Evolutionary conservation across 202 grass and related monocot genomes (phyloP).

Genomic region (Setaria italica): DNA sequence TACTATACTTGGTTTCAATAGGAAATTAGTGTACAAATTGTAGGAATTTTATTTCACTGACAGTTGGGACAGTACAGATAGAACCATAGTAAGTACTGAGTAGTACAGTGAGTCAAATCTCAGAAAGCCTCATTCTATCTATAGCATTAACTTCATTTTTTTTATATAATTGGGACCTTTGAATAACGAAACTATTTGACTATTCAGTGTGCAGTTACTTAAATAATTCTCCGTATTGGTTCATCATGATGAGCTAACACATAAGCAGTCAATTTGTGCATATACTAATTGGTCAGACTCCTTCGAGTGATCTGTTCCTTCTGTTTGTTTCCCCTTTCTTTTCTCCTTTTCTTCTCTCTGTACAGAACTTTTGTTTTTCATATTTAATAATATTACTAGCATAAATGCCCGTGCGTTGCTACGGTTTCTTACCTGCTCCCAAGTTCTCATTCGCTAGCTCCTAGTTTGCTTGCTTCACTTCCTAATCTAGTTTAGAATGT

Average conservation of each 20-base stretch:
- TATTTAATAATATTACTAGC: not conserved
- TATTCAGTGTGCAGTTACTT: not conserved
- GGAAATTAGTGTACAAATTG: not conserved
- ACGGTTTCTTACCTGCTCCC: too few relatives aligned
- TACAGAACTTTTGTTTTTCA: not conserved
- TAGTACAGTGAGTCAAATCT: not conserved
- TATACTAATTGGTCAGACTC: not conserved
- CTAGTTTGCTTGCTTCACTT: too few relatives aligned
- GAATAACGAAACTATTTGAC: conserved; percentile 12
- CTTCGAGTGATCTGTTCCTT: not conserved
- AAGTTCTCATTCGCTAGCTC: too few relatives aligned
- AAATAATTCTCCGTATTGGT: not conserved
- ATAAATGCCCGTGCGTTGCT: too few relatives aligned
- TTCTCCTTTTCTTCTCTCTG: not conserved
- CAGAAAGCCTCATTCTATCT: not conserved
- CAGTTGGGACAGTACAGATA: not conserved
- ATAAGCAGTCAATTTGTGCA: not conserved
- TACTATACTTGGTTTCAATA: conserved; percentile 15
- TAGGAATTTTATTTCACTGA: not conserved
- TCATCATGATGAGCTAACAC: conserved; percentile 13
- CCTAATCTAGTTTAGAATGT: too few relatives aligned
- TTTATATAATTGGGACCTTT: not conserved
- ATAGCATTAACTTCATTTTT: not conserved
- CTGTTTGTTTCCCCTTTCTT: not conserved
- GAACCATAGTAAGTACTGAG: not conserved